Evolutionary conservation across 176 grass and related monocot genomes (phyloP).

Genomic region (Zoysia japonica): DNA sequence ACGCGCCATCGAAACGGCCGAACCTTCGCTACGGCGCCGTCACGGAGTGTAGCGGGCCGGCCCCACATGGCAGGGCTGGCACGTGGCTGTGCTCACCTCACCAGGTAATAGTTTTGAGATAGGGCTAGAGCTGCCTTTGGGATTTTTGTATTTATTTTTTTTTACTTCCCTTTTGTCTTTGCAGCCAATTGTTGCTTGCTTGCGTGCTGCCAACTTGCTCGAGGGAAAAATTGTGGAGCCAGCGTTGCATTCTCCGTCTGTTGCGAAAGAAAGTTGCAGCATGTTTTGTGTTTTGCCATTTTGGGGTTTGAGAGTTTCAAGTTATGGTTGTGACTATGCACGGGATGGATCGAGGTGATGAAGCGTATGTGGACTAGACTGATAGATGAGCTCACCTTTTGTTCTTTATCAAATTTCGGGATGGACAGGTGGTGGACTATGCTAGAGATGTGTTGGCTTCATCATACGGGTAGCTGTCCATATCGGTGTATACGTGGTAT

Average conservation of each 20-base stretch:
- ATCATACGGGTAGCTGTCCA: background rate
- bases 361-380: background rate
- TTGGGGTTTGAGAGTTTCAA: background rate
- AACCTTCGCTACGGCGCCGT: conserved; percentile 46
- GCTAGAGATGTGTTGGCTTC: fast-evolving
- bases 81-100: background rate
- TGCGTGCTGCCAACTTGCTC: too few relatives aligned
- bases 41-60: background rate
- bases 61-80: background rate
- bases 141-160: too few relatives aligned
- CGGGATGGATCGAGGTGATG: background rate
- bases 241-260: too few relatives aligned
- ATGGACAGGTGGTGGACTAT: background rate
- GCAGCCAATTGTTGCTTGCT: too few relatives aligned
- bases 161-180: too few relatives aligned
- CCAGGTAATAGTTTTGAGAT: too few relatives aligned
- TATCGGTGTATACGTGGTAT: background rate
- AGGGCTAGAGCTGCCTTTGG: too few relatives aligned
- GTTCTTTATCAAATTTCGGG: background rate
- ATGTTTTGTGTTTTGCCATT: background rate
- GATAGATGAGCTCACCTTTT: background rate
- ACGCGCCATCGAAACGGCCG: background rate
- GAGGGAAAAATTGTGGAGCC: too few relatives aligned
- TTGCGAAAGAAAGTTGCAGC: background rate
- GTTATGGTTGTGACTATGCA: background rate